Base-by-base conservation (phyloP, 1,284 basidiomycete species). In the Cutaneotrichosporon curvatum region DNA sequence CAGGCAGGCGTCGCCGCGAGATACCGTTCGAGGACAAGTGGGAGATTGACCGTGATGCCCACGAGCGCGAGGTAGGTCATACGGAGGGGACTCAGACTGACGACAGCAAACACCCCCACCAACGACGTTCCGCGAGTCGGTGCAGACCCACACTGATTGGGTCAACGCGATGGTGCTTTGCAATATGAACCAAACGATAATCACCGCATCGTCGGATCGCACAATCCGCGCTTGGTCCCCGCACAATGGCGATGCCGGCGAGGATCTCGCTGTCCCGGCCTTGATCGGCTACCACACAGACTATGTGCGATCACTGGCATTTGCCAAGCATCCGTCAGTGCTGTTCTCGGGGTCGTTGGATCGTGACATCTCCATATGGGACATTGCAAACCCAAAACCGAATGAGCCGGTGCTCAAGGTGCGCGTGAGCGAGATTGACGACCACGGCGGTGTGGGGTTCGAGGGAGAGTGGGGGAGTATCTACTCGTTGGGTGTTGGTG, bases 341-440 rank as follows among this genome's bases (percentile, higher is more conserved):
- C 76, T 96, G 28, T 91, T 90, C 16, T 95, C 90, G 0, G 95
- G 90, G 2, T 94, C 91, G 0, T 89, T 98, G 52, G 95, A 98
- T 73, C 79, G 87, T 15, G 86, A 84, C 2, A 84, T 98, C 68
- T 91, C 90, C 62, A 76, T 98, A 1, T 98, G 95, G 94, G 91
- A 96, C 63, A 75, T 92, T n/a, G 73, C 73, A 11, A 73, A 76
- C 37, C 63, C 72, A 5, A 52, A 72, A 40, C 53, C 73, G 0
- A 59, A 67, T 43, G 57, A 61, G 15, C 70, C 69, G 4, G 52
- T 74, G 12, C 53, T 66, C 28, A 66, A 58, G 19, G 65, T 72
- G 35, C 61, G 66, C 37, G 50, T 68, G 40, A 58, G 56, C 45
- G 60, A 63, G 39, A 55, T 53, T 10, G 65, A 64, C 44, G 65